These are phyloP conservation scores for Nakazawaea siamensis DNA, from an alignment of 805 yeast species.

Conservation along the genomic window DNA sequence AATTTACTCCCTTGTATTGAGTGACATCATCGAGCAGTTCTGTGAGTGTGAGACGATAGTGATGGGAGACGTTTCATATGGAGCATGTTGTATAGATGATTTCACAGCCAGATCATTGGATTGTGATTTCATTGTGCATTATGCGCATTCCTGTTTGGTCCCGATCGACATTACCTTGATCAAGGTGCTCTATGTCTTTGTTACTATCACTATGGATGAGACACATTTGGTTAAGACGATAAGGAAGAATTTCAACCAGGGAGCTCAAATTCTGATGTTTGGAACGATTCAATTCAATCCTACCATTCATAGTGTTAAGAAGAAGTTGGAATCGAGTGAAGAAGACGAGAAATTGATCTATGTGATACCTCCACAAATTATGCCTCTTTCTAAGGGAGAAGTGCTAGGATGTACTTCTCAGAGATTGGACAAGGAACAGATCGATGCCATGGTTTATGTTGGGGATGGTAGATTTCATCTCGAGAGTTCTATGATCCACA, in stretches of 20 bases:
- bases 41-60: slow-evolving; percentile 81
- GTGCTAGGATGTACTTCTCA: slow-evolving; percentile 96
- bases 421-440: slow-evolving; percentile 51
- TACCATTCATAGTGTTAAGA: slow-evolving; percentile 71
- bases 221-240: slow-evolving; percentile 73
- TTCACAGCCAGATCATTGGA: slow-evolving; percentile 87
- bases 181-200: slow-evolving; percentile 91
- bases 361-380: slow-evolving; percentile 80
- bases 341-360: slow-evolving; percentile 36
- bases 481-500: slow-evolving; percentile 95
- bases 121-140: slow-evolving; percentile 92
- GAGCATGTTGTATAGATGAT: slow-evolving; percentile 98
- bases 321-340: slow-evolving; percentile 37
- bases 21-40: slow-evolving; percentile 89
- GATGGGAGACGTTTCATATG: slow-evolving; percentile 98
- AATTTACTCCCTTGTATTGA: slow-evolving; percentile 79
- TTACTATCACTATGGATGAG: slow-evolving; percentile 85
- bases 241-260: slow-evolving; percentile 54
- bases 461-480: slow-evolving; percentile 97
- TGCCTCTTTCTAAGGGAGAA: slow-evolving; percentile 92
- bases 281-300: slow-evolving; percentile 98
- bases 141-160: slow-evolving; percentile 94
- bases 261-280: slow-evolving; percentile 70
- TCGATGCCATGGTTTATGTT: slow-evolving; percentile 77
- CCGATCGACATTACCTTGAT: slow-evolving; percentile 89